These are phyloP conservation scores for Rubus idaeus DNA, from an alignment of 306 rosid species.

Conservation along the genomic window DNA sequence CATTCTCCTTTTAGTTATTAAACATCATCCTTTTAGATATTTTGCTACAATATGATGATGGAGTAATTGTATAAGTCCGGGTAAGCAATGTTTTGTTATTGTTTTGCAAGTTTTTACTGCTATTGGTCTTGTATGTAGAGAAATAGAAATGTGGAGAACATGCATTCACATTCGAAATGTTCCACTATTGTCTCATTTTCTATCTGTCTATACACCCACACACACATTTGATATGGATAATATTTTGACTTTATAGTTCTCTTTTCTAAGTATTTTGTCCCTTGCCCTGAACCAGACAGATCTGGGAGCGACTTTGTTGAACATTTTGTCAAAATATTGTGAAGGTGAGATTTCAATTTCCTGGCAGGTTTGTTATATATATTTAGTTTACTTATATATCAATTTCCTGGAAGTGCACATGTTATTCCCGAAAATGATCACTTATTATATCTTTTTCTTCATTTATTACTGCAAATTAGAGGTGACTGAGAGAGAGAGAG, in stretches of 20 bases:
- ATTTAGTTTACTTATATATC: neutral
- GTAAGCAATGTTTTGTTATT: neutral
- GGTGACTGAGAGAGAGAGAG: neutral
- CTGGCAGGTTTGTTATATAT: neutral
- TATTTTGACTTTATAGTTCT: neutral
- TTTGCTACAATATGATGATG: neutral
- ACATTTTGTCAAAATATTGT: slow-evolving; percentile 39
- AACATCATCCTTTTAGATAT: neutral
- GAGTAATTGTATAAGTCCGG: neutral
- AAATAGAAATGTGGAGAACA: neutral
- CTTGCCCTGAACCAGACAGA: slow-evolving; percentile 33
- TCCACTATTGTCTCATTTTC: too few relatives aligned
- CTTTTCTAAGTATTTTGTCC: neutral
- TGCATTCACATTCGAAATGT: neutral
- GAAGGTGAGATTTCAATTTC: slow-evolving; percentile 32
- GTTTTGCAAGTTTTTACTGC: neutral
- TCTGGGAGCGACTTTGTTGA: slow-evolving; percentile 37
- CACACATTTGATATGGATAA: neutral
- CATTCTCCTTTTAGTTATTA: neutral
- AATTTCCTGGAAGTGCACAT: neutral
- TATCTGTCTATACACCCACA: too few relatives aligned
- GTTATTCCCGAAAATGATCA: neutral
- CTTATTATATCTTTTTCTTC: too few relatives aligned
- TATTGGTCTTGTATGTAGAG: neutral
- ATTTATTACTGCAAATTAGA: too few relatives aligned